These are phyloP conservation scores for Epichloe typhina DNA, from an alignment of 2,329 filamentous ascomycete genomes.

Conservation along the genomic window DNA sequence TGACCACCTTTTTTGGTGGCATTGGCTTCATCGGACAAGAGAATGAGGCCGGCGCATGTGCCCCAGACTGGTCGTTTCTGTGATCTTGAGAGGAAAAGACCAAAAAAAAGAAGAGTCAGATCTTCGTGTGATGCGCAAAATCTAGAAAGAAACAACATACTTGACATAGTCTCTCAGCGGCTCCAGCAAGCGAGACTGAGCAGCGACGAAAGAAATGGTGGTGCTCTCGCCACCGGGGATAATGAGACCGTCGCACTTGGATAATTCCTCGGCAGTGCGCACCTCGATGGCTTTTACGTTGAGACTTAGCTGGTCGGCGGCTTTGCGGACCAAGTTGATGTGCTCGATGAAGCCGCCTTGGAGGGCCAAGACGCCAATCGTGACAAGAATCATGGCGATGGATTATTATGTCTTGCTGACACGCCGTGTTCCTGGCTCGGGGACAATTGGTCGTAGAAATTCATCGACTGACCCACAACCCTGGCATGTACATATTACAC, in stretches of 20 bases:
- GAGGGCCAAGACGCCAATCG: slow-evolving; percentile 55
- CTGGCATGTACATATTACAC: too few relatives aligned
- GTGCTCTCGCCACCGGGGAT: slow-evolving; percentile 94
- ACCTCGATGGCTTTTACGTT: slow-evolving; percentile 62
- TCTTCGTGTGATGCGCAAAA: too few relatives aligned
- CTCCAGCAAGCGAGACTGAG: slow-evolving; percentile 67
- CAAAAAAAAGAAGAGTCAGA: neutral
- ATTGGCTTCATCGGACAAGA: slow-evolving; percentile 79
- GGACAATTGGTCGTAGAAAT: too few relatives aligned
- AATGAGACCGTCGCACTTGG: slow-evolving; percentile 66
- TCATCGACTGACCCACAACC: too few relatives aligned
- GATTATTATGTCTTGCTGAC: too few relatives aligned
- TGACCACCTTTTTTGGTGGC: slow-evolving; percentile 83
- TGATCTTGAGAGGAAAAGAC: slow-evolving; percentile 16
- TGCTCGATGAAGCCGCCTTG: slow-evolving; percentile 94
- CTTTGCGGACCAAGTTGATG: slow-evolving; percentile 58
- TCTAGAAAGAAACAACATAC: slow-evolving; percentile 31
- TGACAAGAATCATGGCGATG: slow-evolving; percentile 23
- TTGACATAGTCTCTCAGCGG: slow-evolving; percentile 85
- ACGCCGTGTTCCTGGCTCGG: too few relatives aligned
- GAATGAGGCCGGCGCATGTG: slow-evolving; percentile 86
- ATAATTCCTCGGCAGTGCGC: slow-evolving; percentile 59
- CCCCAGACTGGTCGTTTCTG: slow-evolving; percentile 80
- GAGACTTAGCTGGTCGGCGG: slow-evolving; percentile 37
- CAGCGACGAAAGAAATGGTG: slow-evolving; percentile 78